These are phyloP conservation scores for Sugiyamaella floridensis DNA, from an alignment of 805 yeast genomes.

Conservation along the genomic window DNA sequence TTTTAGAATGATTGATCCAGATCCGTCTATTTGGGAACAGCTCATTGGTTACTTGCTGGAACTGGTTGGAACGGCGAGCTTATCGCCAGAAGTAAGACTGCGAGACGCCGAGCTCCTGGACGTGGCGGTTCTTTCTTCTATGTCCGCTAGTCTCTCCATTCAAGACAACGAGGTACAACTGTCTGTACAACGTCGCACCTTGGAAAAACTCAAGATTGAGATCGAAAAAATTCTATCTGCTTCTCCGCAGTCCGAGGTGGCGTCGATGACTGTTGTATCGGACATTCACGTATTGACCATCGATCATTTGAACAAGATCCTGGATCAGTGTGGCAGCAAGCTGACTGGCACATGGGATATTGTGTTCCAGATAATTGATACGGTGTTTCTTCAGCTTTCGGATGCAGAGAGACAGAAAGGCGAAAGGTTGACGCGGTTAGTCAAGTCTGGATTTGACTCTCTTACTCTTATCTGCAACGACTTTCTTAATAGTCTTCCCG, in stretches of 20 bases:
- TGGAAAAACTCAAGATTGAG: not conserved
- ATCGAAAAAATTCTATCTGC: not conserved
- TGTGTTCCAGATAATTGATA: slow-evolving; percentile 50
- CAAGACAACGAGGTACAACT: not conserved
- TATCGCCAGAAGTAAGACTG: not conserved
- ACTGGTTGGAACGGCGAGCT: slow-evolving; percentile 39
- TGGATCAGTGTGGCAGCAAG: slow-evolving; percentile 68
- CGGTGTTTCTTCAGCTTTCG: slow-evolving; percentile 25
- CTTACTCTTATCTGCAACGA: slow-evolving; percentile 81
- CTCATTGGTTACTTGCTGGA: slow-evolving; percentile 42
- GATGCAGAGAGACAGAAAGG: slow-evolving; percentile 28
- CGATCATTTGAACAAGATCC: slow-evolving; percentile 58
- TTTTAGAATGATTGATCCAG: slow-evolving; percentile 35
- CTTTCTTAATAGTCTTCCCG: slow-evolving; percentile 66
- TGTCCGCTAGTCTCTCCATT: not conserved
- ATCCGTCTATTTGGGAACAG: slow-evolving; percentile 38
- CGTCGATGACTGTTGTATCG: slow-evolving; percentile 42
- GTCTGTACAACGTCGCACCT: not conserved
- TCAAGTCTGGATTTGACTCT: slow-evolving; percentile 70
- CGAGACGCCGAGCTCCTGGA: not conserved
- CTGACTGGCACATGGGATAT: slow-evolving; percentile 64
- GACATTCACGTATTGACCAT: slow-evolving; percentile 60
- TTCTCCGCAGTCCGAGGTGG: not conserved
- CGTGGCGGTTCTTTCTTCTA: not conserved
- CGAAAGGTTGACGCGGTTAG: slow-evolving; percentile 42